Evolutionary conservation across 2,329 filamentous ascomycete species (phyloP).

Genomic region (Aureobasidium pullulans): DNA sequence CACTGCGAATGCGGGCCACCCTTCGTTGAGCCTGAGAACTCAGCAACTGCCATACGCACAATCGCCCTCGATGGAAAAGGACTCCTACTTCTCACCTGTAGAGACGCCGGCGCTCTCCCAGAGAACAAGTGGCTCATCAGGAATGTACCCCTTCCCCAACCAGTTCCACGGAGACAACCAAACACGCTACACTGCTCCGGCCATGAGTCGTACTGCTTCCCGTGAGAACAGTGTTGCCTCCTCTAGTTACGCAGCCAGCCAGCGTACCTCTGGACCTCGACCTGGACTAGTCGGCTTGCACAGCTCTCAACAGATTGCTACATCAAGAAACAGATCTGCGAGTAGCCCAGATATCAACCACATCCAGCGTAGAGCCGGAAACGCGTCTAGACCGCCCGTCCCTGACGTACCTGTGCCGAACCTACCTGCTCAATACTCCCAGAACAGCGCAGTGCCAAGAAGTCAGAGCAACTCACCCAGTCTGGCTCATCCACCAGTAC

Average conservation of each 20-base stretch:
- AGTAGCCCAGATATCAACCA: constrained; percentile 89
- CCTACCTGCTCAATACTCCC: constrained; percentile 42
- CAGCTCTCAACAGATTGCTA: constrained; percentile 44
- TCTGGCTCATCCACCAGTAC: constrained; percentile 44
- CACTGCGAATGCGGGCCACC: constrained; percentile 41
- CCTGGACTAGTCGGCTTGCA: constrained; percentile 45
- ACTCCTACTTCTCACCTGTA: constrained; percentile 89
- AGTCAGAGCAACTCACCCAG: constrained; percentile 77
- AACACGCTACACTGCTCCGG: constrained; percentile 82
- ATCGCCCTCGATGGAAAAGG: constrained; percentile 57
- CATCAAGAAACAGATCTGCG: constrained; percentile 70
- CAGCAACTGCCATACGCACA: constrained; percentile 42
- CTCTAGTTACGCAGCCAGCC: constrained; percentile 13
- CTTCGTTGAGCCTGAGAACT: constrained; percentile 60
- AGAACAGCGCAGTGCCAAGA: constrained; percentile 46
- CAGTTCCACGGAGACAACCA: constrained; percentile 65
- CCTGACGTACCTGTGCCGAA: constrained; percentile 37
- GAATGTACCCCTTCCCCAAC: constrained; percentile 74
- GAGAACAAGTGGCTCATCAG: constrained; percentile 61
- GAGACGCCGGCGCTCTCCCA: constrained; percentile 74
- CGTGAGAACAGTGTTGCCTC: constrained; percentile 13
- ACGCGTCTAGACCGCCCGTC: constrained; percentile 33
- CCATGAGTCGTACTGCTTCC: constrained; percentile 59
- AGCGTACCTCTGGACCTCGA: constrained; percentile 10
- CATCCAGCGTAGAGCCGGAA: constrained; percentile 51